These are phyloP conservation scores for Colletotrichum destructivum DNA, from an alignment of 2,329 filamentous ascomycete species.

Conservation along the genomic window DNA sequence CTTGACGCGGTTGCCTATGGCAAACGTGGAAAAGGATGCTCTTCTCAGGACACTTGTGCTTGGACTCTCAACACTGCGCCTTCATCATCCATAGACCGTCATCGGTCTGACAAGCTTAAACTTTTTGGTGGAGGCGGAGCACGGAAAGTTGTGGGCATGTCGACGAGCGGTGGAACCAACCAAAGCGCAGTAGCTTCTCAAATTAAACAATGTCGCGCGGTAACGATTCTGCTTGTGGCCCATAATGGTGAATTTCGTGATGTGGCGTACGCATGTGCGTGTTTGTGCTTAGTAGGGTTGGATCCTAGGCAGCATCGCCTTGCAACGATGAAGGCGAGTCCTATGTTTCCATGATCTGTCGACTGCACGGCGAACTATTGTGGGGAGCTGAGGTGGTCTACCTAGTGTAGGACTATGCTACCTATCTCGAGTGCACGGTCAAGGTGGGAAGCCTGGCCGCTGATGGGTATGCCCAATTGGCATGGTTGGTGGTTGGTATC, in stretches of 20 bases:
- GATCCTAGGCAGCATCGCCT: neutral
- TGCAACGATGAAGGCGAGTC: no score
- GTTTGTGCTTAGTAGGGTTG: no score
- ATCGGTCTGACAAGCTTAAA: constrained; percentile 24
- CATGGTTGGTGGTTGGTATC: constrained; percentile 17
- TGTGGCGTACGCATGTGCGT: neutral
- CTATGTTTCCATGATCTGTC: neutral
- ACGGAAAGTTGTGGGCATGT: constrained; percentile 31
- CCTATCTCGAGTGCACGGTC: neutral
- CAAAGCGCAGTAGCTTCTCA: constrained; percentile 40
- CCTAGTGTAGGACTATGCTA: neutral
- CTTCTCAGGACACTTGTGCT: constrained; percentile 12
- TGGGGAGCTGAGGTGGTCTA: neutral
- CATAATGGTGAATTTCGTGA: neutral
- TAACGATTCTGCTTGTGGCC: neutral
- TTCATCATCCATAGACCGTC: constrained; percentile 21
- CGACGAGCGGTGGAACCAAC: constrained; percentile 16
- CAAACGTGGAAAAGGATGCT: neutral
- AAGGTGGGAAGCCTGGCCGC: neutral
- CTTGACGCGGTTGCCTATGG: neutral
- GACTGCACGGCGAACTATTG: no score
- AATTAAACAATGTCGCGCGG: constrained; percentile 34
- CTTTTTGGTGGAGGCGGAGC: constrained; percentile 39
- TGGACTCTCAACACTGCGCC: constrained; percentile 37
- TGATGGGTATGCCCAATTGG: constrained; percentile 1